Base-by-base conservation (phyloP, 2,329 filamentous ascomycete species). In the Pestalotiopsis sp. region DNA sequence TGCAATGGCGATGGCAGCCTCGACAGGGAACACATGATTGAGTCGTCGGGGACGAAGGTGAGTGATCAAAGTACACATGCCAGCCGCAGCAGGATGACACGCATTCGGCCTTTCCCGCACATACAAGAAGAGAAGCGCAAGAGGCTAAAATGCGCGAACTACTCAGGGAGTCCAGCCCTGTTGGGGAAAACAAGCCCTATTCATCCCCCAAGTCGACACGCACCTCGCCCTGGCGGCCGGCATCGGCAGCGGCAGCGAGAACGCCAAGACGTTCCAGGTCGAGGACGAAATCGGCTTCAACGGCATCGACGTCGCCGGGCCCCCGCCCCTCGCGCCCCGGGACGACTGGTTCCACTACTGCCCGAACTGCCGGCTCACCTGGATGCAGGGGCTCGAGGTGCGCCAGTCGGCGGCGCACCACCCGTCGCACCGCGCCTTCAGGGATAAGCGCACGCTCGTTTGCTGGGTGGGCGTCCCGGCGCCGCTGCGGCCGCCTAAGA, bases 361-460 rank as follows among this genome's bases (percentile, higher is more conserved):
- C 30, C 17, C 38, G 26, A 55, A 59, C 26, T 66, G 64, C 55
- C 7, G 24, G 6, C 55, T 66, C 3, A 59, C 20, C 7, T 66
- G 64, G 64, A 26, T 66, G 17, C 14, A n/a, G 5, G 62, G 62
- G 7, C 11, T 22, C 22, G 62, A 65, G n/a, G 62, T 48, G 11
- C 14, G 4, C 9, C 10, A 10, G 2, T 44, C 26, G 14, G 62
- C 48, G 7, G 26, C 17, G 35, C 14, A 11, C 24, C 62, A 65
- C 14, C 62, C 62, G 17, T 55, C 62, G 30, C 62, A 65, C 48
- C 7, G 22, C 2, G 24, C 44, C n/a, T 14, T 65, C 10, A 44
- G 62, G 24, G 62, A 65, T 13, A 65, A 65, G 48, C 40, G 62
- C 20, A 65, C 62, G 14, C 62, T 65, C 13, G 62, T 65, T 2